phyloP scores from a whole-genome alignment of 2,329 filamentous ascomycete species.

The Xylariaceae sp. region DNA sequence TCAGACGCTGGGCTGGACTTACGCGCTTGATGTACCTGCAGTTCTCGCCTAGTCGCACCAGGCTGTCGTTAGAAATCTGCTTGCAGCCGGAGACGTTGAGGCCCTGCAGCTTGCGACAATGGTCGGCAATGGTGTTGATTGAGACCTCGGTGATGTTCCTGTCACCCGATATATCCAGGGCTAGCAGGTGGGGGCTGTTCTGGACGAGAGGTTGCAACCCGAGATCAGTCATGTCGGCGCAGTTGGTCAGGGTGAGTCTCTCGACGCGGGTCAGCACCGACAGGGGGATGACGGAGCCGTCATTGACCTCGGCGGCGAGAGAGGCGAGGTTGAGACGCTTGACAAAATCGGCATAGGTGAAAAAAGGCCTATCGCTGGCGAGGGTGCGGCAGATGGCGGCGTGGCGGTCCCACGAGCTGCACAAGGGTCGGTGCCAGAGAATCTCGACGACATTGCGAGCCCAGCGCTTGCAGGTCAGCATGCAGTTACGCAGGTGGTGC shows the following conservation, averaged over 20 bases:
- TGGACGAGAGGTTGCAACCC: slow-evolving; percentile 78
- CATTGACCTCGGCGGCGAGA: slow-evolving; percentile 72
- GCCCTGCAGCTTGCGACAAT: slow-evolving; percentile 84
- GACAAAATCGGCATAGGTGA: slow-evolving; percentile 85
- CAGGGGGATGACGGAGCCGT: slow-evolving; percentile 83
- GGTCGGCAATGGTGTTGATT: slow-evolving; percentile 65
- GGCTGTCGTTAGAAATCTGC: slow-evolving; percentile 80
- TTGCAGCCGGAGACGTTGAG: slow-evolving; percentile 88
- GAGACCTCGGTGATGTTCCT: slow-evolving; percentile 49
- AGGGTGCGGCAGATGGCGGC: slow-evolving; percentile 78
- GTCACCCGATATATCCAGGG: slow-evolving; percentile 84
- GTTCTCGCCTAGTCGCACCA: slow-evolving; percentile 74
- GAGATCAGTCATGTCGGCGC: slow-evolving; percentile 77
- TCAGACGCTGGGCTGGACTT: slow-evolving; percentile 33
- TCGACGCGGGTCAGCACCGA: slow-evolving; percentile 86
- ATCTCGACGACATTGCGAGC: slow-evolving; percentile 87
- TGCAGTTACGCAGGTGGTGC: slow-evolving; percentile 77
- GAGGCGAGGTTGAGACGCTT: slow-evolving; percentile 87
- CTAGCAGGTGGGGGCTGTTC: slow-evolving; percentile 77
- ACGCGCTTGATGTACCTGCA: slow-evolving; percentile 87
- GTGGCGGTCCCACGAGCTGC: slow-evolving; percentile 81
- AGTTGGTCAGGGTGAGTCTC: slow-evolving; percentile 88
- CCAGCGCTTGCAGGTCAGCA: slow-evolving; percentile 95
- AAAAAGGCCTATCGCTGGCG: slow-evolving; percentile 70
- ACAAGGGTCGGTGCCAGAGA: slow-evolving; percentile 91